Base-by-base conservation (phyloP, 495 filamentous ascomycete genomes). In the Letharia columbiana region DNA sequence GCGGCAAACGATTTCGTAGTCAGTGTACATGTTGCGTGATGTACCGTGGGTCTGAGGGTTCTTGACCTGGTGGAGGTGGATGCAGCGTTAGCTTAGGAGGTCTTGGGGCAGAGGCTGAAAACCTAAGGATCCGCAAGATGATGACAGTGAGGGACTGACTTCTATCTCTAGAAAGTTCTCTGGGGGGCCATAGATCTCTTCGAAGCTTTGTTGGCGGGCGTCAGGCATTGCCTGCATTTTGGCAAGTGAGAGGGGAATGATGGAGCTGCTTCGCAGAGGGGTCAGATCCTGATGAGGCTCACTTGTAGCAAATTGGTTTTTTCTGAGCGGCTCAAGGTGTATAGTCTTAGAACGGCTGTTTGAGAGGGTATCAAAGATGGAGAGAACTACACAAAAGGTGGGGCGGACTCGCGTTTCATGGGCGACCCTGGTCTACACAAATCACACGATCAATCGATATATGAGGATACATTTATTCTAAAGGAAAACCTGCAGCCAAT, bases 141-240 rank as follows among this genome's bases (percentile, higher is more conserved):
- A 18, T 23, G 35, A 23, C n/a, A 40, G 20, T 31, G 54, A 50
- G 62, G 47, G 6, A 75, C 81, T 67, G 70, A 97, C 94, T 79
- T 98, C 95, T 57, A 98, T 95, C 80, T 98, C 94, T 47, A 98
- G 84, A 75, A 97, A 96, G 78, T 98, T 98, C 83, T 98, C 94
- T 20, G 95, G 94, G 18, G 92, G 92, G 7, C 92, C 94, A 76
- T 98, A 98, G 75, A 98, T 96, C 83, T 98, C 94, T 79, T 98
- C 94, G 73, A 96, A 98, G 71, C 87, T 91, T 81, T 98, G 94
- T 75, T 88, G 85, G 68, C 93, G 90, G 61, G 87, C 87, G 76
- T 91, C 89, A 18, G 89, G 89, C 79, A 92, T 87, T 65, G 89
- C 86, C 79, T 90, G 87, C 88, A 92, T 87, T 67, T 82, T 87